Evolutionary conservation across 2,329 filamentous ascomycete genomes (phyloP).

Genomic region (Chrysoporthe deuterocubensis): DNA sequence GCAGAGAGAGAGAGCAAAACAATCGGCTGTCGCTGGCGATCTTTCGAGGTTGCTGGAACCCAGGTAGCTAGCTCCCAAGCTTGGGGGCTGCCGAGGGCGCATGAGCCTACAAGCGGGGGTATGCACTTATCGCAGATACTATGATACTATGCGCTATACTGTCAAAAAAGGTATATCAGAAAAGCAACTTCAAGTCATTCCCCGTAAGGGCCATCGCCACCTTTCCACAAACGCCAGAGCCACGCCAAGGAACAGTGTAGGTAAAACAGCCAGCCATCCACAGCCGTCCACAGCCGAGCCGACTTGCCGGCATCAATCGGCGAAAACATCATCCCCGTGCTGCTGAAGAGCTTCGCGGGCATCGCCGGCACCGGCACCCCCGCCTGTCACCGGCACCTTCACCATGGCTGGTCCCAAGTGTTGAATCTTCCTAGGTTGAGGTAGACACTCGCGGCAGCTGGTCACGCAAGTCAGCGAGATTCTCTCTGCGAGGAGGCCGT

Average conservation of each 20-base stretch:
- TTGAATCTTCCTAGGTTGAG: constrained; percentile 23
- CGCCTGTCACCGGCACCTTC: background rate
- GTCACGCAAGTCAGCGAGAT: background rate
- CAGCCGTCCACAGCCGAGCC: background rate
- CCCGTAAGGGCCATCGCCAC: background rate
- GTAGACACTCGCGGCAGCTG: constrained; percentile 16
- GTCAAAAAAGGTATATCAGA: background rate
- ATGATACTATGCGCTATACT: background rate
- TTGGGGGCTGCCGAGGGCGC: background rate
- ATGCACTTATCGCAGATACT: background rate
- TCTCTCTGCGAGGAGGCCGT: background rate
- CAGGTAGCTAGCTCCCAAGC: background rate
- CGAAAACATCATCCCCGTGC: background rate
- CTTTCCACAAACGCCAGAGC: background rate
- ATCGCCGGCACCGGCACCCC: background rate
- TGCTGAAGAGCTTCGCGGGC: background rate
- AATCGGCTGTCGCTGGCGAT: background rate
- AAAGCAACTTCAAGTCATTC: constrained; percentile 13
- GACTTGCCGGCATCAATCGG: background rate
- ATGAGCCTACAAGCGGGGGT: background rate
- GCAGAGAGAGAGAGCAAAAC: background rate
- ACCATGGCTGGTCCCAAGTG: constrained; percentile 23
- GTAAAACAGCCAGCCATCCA: background rate
- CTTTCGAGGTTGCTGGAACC: background rate
- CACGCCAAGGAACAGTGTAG: background rate